Conservation (phyloP, 768 basidiomycete species). For the Lentinula sp. region DNA sequence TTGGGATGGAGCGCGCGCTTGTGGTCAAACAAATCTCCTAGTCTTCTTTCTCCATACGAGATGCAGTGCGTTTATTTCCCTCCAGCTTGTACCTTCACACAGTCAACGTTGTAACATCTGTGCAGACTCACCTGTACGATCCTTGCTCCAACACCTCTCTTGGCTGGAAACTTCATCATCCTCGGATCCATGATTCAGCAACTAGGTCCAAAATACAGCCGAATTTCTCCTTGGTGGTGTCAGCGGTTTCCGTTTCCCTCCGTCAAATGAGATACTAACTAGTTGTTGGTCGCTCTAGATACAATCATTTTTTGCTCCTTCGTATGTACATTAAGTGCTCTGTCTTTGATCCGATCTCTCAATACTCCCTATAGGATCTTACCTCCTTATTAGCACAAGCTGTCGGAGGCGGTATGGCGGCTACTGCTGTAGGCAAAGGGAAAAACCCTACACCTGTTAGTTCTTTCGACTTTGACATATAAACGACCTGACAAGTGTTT, state of each 20-base stretch:
- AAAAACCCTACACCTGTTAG: conserved; percentile 12
- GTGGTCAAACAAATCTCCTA: conserved; percentile 38
- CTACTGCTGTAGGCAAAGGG: neutral
- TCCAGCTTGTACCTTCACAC: neutral
- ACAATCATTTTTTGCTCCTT: conserved; percentile 9
- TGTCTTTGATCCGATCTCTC: neutral
- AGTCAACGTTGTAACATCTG: too few species aligned
- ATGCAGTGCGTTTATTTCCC: conserved; percentile 32
- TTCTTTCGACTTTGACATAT: neutral
- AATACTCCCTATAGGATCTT: conserved; percentile 33
- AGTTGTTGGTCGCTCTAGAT: neutral
- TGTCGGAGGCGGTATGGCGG: conserved; percentile 43
- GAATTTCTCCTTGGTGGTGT: conserved; percentile 18
- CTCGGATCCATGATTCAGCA: conserved; percentile 25
- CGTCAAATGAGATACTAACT: neutral
- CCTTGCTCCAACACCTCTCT: conserved; percentile 48
- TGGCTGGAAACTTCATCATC: conserved; percentile 43
- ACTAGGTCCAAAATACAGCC: conserved; percentile 31
- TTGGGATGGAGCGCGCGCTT: conserved; percentile 51
- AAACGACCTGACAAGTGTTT: neutral
- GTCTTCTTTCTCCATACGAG: conserved; percentile 20
- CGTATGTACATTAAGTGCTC: neutral
- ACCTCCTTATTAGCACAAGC: conserved; percentile 61
- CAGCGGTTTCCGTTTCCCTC: neutral
- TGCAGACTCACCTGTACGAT: conserved; percentile 37